A percentile compares a stretch with the other conserved stretches of the same genome.
Evolutionary conservation across 2,329 filamentous ascomycete species (phyloP).

Genomic region (Trichophyton simii): DNA sequence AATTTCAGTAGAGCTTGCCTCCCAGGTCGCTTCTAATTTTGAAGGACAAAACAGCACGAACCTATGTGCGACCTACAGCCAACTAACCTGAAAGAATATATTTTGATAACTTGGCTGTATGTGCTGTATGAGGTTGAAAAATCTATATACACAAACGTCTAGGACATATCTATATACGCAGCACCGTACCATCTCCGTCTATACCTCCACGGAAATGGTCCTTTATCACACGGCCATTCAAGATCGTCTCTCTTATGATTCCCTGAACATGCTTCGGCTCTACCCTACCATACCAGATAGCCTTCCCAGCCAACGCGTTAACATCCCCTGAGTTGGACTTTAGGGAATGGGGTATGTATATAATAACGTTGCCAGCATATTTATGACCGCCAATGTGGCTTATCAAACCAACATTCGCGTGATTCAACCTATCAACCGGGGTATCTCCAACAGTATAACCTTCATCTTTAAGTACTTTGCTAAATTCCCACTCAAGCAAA

Average conservation of each 20-base stretch:
- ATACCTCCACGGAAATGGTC: slow-evolving; percentile 78
- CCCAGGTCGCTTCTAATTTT: background rate
- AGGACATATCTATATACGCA: slow-evolving; percentile 40
- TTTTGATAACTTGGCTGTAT: background rate
- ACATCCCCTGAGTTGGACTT: slow-evolving; percentile 5
- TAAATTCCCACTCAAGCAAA: slow-evolving; percentile 58
- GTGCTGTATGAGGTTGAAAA: background rate
- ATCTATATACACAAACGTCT: background rate
- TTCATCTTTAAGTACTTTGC: slow-evolving; percentile 25
- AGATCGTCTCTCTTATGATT: slow-evolving; percentile 69
- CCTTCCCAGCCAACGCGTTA: slow-evolving; percentile 27
- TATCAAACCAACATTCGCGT: slow-evolving; percentile 39
- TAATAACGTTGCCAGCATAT: slow-evolving; percentile 83
- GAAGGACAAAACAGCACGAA: no score
- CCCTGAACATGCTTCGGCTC: slow-evolving; percentile 80
- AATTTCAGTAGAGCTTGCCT: background rate
- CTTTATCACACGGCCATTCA: slow-evolving; percentile 75
- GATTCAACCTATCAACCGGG: slow-evolving; percentile 20
- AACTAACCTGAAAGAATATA: no score
- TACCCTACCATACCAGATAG: slow-evolving; percentile 77
- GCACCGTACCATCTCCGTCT: slow-evolving; percentile 57
- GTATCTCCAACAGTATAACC: slow-evolving; percentile 18
- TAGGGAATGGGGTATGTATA: slow-evolving; percentile 49
- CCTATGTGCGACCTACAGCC: no score
- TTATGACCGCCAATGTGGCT: slow-evolving; percentile 92